Conservation (phyloP, 257 asterid species). For the Nicotiana tabacum region DNA sequence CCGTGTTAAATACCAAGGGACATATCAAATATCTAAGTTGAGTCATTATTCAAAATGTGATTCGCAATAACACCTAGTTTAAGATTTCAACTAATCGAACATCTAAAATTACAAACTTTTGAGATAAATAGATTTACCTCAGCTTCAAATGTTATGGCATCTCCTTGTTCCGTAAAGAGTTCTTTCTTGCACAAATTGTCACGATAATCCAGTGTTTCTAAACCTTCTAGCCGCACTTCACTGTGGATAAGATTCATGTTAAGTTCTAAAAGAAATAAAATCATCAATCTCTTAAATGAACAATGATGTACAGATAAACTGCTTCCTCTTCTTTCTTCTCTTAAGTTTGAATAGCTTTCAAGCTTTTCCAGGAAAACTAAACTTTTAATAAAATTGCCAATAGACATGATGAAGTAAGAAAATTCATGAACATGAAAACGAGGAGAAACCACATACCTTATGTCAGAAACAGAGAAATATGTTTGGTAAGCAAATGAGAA, state of each 20-base stretch:
- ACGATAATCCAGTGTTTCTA: constrained; percentile 86
- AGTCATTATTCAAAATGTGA: neutral
- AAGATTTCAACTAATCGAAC: neutral
- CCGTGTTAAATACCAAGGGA: neutral
- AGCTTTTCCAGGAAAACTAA: neutral
- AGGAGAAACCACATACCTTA: constrained; percentile 44
- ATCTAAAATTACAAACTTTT: neutral
- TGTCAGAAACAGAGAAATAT: constrained; percentile 78
- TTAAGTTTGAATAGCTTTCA: neutral
- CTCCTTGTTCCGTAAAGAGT: constrained; percentile 90
- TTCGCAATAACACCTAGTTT: neutral
- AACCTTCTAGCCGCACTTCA: constrained; percentile 91
- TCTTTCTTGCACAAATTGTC: constrained; percentile 72
- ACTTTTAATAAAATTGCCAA: neutral
- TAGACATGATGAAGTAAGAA: neutral
- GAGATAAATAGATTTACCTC: constrained; percentile 46
- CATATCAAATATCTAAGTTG: neutral
- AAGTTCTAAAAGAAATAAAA: neutral
- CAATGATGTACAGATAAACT: neutral
- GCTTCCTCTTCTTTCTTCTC: neutral
- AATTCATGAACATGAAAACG: neutral
- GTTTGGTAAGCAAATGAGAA: constrained; percentile 89
- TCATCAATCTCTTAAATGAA: neutral
- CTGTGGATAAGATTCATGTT: constrained; percentile 31
- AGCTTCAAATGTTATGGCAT: constrained; percentile 87